Percentiles rank a stretch among this genome's conserved stretches.
Conservation (phyloP, 1,284 basidiomycete genomes). For the Cryptococcus sp. region DNA sequence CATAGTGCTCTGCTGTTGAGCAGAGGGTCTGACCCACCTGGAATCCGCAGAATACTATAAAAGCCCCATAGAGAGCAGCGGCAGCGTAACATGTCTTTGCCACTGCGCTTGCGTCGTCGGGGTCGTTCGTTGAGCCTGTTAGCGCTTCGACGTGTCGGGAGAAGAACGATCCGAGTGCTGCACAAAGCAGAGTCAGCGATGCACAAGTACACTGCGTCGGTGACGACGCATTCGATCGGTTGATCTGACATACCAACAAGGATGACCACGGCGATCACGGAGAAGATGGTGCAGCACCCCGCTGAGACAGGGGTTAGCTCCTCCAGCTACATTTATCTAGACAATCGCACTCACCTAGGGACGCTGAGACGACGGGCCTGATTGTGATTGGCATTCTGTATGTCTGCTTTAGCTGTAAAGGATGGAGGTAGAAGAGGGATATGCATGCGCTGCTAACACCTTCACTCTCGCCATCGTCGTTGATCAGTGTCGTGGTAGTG, state of each 20-base stretch:
- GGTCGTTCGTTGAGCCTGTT: slow-evolving; percentile 56
- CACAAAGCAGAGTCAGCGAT: neutral
- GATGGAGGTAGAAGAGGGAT: neutral
- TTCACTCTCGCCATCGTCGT: neutral
- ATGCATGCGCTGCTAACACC: neutral
- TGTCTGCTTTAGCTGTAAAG: neutral
- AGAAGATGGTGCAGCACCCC: slow-evolving; percentile 59
- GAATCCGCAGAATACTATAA: slow-evolving; percentile 58
- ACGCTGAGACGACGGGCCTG: slow-evolving; percentile 52
- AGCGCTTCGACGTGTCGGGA: slow-evolving; percentile 53
- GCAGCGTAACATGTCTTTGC: slow-evolving; percentile 58
- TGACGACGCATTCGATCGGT: no score
- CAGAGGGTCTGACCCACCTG: slow-evolving; percentile 49
- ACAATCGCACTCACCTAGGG: slow-evolving; percentile 43
- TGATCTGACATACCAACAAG: slow-evolving; percentile 48
- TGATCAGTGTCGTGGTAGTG: no score
- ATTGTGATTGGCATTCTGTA: slow-evolving; percentile 34
- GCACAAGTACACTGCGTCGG: neutral
- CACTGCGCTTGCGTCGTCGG: slow-evolving; percentile 54
- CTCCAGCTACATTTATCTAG: neutral
- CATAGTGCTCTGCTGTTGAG: no score
- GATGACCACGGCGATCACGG: slow-evolving; percentile 58
- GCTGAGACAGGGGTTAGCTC: slow-evolving; percentile 44
- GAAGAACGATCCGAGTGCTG: slow-evolving; percentile 47
- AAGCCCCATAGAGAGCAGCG: slow-evolving; percentile 56